Evolutionary conservation across 305 asterid species (phyloP), one percentile per base, ranked within the genome.

Genomic region (Rubia peregrina): DNA sequence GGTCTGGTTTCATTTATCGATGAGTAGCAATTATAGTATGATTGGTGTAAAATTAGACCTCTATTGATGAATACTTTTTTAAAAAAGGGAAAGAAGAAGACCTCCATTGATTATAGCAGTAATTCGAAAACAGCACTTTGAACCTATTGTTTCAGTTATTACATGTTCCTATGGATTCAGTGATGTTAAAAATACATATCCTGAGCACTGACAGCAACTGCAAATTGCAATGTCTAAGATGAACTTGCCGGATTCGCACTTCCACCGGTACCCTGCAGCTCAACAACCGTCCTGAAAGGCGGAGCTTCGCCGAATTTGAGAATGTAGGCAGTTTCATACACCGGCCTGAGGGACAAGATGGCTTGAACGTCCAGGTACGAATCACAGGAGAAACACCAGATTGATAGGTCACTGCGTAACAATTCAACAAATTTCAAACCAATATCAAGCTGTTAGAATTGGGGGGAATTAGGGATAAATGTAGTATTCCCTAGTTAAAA

Each of bases 371-470:
- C 96, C 44, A 92, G 87, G 72, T 90, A 92, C 10, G 95, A 89
- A 72, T 92, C 88, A 48, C 98, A 92, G 17, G 84, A 74, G 85
- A 90, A 92, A 71, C 98, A 92, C 98, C 98, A 92, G 63, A 92
- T 95, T 0, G 98, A 90, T 40, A 90, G 85, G 77, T 90, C 97
- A 65, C 96, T 90, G 88, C 74, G 16, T 5, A 68, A 67, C 77
- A 71, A 63, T 49, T 19, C 62, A 59, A 10, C 61, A 24, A 19
- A 48, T 19, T 3, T 6, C 14, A 61, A 71, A 63, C 14, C 19
- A 65, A 8, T 3, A 40, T 7, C 21, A 6, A 7, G 6, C 9
- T 12, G 11, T 33, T 6, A 33, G 5, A 12, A 10, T 12, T 0
- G 6, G 5, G 8, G 38, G 11, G 3, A 53, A n/a, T n/a, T 53